phyloP scores from a whole-genome alignment of 2,329 filamentous ascomycete genomes.

The Akanthomyces lecanii region DNA sequence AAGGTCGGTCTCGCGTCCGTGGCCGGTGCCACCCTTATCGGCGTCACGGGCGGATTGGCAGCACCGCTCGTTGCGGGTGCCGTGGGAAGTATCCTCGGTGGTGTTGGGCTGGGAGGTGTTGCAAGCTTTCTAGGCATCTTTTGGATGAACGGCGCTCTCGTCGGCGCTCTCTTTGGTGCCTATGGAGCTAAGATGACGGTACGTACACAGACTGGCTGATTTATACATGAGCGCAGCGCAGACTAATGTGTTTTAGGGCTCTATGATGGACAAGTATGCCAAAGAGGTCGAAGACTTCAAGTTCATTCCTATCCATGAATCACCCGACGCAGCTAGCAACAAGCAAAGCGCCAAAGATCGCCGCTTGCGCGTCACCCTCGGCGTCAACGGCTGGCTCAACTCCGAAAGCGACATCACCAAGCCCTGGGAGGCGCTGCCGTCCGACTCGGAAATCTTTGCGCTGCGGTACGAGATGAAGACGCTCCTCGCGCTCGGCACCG shows the following conservation, averaged over 20 bases:
- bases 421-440: slow-evolving; percentile 73
- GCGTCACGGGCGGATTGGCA: slow-evolving; percentile 85
- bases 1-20: slow-evolving; percentile 88
- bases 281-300: slow-evolving; percentile 76
- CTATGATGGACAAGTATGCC: slow-evolving; percentile 85
- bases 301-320: slow-evolving; percentile 66
- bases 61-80: slow-evolving; percentile 84
- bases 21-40: slow-evolving; percentile 84
- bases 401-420: slow-evolving; percentile 69
- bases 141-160: slow-evolving; percentile 78
- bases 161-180: slow-evolving; percentile 83
- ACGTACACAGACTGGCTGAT: slow-evolving; percentile 18
- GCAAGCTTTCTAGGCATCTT: slow-evolving; percentile 83
- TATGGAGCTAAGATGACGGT: slow-evolving; percentile 73
- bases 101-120: slow-evolving; percentile 77
- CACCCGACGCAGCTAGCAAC: background rate
- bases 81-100: slow-evolving; percentile 78
- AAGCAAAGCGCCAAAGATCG: slow-evolving; percentile 28
- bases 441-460: slow-evolving; percentile 75
- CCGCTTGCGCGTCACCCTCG: slow-evolving; percentile 74
- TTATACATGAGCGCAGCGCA: background rate
- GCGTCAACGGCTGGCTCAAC: slow-evolving; percentile 81
- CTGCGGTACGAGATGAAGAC: slow-evolving; percentile 78
- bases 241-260: slow-evolving; percentile 44
- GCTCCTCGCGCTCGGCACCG: slow-evolving; percentile 70